These are phyloP conservation scores for Xerocomus brunneocitrinus DNA, from an alignment of 768 basidiomycete genomes.

Conservation along the genomic window DNA sequence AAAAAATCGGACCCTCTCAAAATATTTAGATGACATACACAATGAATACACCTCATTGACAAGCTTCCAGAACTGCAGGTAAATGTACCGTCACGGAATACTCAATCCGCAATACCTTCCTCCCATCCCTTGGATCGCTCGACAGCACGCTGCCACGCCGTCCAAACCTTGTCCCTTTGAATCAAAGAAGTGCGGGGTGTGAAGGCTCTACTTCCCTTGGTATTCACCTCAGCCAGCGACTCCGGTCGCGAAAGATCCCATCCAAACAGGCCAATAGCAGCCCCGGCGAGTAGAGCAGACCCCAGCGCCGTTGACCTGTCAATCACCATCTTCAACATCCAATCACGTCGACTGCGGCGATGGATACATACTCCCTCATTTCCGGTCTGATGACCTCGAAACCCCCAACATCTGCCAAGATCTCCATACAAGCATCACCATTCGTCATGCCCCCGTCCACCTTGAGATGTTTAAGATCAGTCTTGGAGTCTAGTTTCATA, in stretches of 20 bases:
- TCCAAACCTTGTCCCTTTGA: constrained; percentile 62
- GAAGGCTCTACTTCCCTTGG: constrained; percentile 73
- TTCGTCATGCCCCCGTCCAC: constrained; percentile 99
- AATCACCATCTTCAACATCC: neutral
- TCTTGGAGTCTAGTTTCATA: constrained; percentile 87
- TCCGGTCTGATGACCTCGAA: constrained; percentile 89
- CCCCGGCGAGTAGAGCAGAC: constrained; percentile 88
- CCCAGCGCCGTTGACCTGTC: constrained; percentile 92
- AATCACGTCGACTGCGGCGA: neutral
- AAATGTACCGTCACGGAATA: neutral
- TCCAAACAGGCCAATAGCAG: constrained; percentile 82
- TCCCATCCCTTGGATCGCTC: constrained; percentile 83
- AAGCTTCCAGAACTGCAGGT: neutral
- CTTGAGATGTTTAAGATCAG: constrained; percentile 77
- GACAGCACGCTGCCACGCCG: constrained; percentile 86
- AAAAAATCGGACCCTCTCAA: constrained; percentile 82
- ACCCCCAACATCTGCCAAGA: constrained; percentile 86
- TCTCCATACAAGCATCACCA: constrained; percentile 81
- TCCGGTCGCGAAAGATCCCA: constrained; percentile 87
- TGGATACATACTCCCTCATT: constrained; percentile 83
- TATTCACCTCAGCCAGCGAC: constrained; percentile 83
- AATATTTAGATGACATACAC: constrained; percentile 48
- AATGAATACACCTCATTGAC: neutral
- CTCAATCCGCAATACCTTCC: constrained; percentile 39
- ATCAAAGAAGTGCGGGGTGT: constrained; percentile 47